Conservation (phyloP, 306 rosid genomes). For the Begonia fuchsioides region DNA sequence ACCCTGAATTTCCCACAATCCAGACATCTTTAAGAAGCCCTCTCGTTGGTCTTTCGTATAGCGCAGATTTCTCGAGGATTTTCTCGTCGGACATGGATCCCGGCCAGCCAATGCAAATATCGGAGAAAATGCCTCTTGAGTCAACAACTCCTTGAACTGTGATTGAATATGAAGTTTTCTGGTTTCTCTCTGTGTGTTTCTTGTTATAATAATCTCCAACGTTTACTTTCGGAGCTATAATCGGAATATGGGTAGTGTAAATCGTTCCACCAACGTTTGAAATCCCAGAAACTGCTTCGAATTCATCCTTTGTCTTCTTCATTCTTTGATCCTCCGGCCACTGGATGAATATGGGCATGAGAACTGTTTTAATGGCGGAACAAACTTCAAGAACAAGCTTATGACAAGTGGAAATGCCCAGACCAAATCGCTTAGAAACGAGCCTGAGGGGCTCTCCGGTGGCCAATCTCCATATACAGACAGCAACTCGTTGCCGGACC, state of each 20-base stretch:
- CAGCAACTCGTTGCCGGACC: constrained; percentile 72
- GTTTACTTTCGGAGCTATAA: constrained; percentile 71
- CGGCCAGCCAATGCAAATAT: constrained; percentile 73
- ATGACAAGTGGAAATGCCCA: constrained; percentile 81
- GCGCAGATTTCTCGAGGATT: constrained; percentile 49
- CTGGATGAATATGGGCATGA: constrained; percentile 52
- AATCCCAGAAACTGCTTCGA: constrained; percentile 50
- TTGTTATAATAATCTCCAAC: constrained; percentile 71
- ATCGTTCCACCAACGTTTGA: constrained; percentile 75
- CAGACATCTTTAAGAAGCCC: constrained; percentile 51
- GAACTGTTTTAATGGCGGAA: constrained; percentile 44
- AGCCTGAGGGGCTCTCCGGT: constrained; percentile 73
- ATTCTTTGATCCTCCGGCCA: constrained; percentile 34
- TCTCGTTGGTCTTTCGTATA: constrained; percentile 31
- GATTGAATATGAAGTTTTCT: constrained; percentile 61
- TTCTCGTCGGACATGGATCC: constrained; percentile 60
- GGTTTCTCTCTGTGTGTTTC: constrained; percentile 70
- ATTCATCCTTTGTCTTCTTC: constrained; percentile 30
- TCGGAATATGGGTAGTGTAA: constrained; percentile 71
- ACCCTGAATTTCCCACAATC: constrained; percentile 62
- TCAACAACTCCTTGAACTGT: constrained; percentile 76
- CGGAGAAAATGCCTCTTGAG: constrained; percentile 43
- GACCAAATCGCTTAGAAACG: constrained; percentile 54
- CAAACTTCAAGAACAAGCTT: constrained; percentile 81
- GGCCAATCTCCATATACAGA: constrained; percentile 69